These are phyloP conservation scores for Saccharomyces hybrid DNA, from an alignment of 1,139 yeast genomes.

Conservation along the genomic window DNA sequence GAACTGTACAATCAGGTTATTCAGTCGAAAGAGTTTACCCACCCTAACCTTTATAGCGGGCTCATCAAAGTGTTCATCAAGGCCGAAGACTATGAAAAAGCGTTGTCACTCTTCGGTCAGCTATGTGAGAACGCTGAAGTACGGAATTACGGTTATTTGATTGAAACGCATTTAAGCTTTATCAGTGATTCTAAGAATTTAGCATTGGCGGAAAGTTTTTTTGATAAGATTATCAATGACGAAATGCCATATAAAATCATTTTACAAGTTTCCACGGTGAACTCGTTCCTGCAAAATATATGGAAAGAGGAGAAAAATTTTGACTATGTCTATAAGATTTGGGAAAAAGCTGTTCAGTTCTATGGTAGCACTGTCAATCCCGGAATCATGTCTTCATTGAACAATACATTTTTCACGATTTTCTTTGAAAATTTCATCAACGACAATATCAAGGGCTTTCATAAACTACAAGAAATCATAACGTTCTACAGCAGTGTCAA, in stretches of 20 bases:
- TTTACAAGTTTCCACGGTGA: constrained; percentile 68
- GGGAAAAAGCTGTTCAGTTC: constrained; percentile 33
- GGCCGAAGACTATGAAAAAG: constrained; percentile 42
- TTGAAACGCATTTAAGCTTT: constrained; percentile 66
- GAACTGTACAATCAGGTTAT: constrained; percentile 28
- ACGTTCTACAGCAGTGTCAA: constrained; percentile 47
- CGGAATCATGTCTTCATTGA: constrained; percentile 54
- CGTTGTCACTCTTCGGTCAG: constrained; percentile 41
- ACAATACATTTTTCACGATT: constrained; percentile 56
- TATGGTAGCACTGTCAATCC: constrained; percentile 52
- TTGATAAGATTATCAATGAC: constrained; percentile 53
- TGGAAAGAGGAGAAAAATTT: constrained; percentile 50
- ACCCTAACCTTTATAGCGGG: constrained; percentile 46
- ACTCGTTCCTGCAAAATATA: constrained; percentile 54
- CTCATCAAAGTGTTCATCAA: constrained; percentile 49
- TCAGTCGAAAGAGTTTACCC: constrained; percentile 28
- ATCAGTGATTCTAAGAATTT: constrained; percentile 74
- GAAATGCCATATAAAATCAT: constrained; percentile 65
- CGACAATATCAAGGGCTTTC: constrained; percentile 47
- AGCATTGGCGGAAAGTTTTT: constrained; percentile 61
- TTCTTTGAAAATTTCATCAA: constrained; percentile 54
- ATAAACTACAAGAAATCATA: constrained; percentile 35
- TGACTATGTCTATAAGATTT: constrained; percentile 36
- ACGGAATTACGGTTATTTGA: constrained; percentile 36
- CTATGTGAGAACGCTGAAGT: constrained; percentile 33